A percentile compares a stretch with the other conserved stretches of the same genome.
These are phyloP conservation scores for Coemansia sp. DNA, from an alignment of 192 early-diverging fungal genomes.

Conservation along the genomic window DNA sequence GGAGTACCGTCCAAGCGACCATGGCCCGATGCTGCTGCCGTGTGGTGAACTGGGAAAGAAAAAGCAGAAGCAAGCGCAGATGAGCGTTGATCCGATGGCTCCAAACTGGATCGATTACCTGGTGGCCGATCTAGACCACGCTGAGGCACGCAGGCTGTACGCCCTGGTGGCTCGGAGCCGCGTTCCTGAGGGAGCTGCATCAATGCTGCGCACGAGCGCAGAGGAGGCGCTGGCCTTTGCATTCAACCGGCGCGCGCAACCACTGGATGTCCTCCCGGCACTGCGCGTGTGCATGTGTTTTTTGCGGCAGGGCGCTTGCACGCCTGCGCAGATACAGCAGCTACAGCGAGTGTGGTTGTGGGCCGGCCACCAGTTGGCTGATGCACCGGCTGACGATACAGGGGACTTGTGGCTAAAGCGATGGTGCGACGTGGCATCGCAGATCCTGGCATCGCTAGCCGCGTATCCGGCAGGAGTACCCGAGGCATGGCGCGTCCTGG, in stretches of 20 bases:
- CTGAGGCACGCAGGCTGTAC: slow-evolving; percentile 22
- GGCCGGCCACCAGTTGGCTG: slow-evolving; percentile 2
- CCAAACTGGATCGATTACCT: slow-evolving; percentile 43
- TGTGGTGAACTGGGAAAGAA: not conserved
- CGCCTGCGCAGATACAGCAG: slow-evolving; percentile 1
- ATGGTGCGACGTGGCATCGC: slow-evolving; percentile 46
- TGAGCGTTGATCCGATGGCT: slow-evolving; percentile 15
- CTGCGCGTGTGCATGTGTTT: slow-evolving; percentile 34
- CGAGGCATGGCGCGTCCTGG: slow-evolving; percentile 17
- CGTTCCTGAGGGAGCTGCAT: slow-evolving; percentile 5
- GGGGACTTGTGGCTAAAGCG: slow-evolving; percentile 40
- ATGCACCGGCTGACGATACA: not conserved
- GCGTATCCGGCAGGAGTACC: not conserved
- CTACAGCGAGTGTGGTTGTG: slow-evolving; percentile 17
- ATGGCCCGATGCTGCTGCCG: not conserved
- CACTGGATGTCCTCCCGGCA: slow-evolving; percentile 25
- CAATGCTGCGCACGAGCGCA: slow-evolving; percentile 15
- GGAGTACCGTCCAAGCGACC: not conserved
- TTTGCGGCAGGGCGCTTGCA: slow-evolving; percentile 6
- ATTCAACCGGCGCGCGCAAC: slow-evolving; percentile 24
- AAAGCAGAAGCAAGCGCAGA: not conserved
- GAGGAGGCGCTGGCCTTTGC: slow-evolving; percentile 45
- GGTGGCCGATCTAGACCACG: slow-evolving; percentile 16
- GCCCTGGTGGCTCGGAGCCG: slow-evolving; percentile 24
- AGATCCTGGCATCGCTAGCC: slow-evolving; percentile 4